Conservation (phyloP, 2,329 filamentous ascomycete species). For the Sclerotinia sclerotiorum region DNA sequence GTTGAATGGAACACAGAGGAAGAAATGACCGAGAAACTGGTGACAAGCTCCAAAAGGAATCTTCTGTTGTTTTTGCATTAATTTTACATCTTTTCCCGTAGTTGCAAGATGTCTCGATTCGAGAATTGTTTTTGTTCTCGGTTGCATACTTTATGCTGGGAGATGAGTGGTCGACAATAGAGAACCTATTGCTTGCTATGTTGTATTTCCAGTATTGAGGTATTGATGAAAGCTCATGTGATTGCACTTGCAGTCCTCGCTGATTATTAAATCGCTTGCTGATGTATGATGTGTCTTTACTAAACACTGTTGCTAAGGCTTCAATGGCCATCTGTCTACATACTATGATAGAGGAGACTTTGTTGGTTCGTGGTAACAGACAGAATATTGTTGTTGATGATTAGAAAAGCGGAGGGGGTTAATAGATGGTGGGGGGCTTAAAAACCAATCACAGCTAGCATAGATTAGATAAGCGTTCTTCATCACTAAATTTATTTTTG, state of each 20-base stretch:
- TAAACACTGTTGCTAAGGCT: not conserved
- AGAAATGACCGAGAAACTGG: not conserved
- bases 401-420: not conserved
- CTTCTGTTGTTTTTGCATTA: no score
- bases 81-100: not conserved
- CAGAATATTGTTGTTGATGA: not conserved
- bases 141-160: no score
- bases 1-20: no score
- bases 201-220: not conserved
- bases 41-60: not conserved
- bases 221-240: not conserved
- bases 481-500: not conserved
- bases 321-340: not conserved
- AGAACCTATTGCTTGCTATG: not conserved
- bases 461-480: slow-evolving; percentile 19
- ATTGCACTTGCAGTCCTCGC: not conserved
- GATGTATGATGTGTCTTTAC: not conserved
- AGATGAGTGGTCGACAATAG: no score
- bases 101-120: not conserved
- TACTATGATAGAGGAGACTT: not conserved
- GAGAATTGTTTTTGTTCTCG: no score
- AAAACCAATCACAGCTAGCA: not conserved
- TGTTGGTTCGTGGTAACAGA: not conserved
- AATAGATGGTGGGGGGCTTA: no score
- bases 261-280: not conserved